These are phyloP conservation scores for Pyricularia sp. DNA, from an alignment of 2,329 filamentous ascomycete species.

Conservation along the genomic window DNA sequence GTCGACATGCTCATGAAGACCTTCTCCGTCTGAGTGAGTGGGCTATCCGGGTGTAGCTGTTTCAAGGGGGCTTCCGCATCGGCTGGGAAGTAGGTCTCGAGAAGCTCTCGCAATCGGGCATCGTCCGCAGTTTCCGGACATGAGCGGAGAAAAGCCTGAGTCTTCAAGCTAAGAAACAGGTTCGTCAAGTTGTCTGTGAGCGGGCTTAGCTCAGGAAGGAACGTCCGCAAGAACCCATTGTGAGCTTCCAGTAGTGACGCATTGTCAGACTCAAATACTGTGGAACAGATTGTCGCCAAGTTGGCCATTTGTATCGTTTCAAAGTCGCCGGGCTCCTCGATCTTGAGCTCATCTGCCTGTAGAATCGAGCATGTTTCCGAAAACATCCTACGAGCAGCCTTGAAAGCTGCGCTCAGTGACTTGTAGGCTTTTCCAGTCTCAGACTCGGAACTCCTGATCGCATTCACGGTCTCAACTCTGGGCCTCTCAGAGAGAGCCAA, in stretches of 20 bases:
- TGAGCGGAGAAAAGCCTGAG: constrained; percentile 41
- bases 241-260: constrained; percentile 31
- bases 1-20: constrained; percentile 31
- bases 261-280: constrained; percentile 27
- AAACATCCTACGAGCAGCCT: constrained; percentile 22
- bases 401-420: constrained; percentile 22
- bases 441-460: constrained; percentile 19
- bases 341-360: constrained; percentile 26
- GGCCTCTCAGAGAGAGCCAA: constrained; percentile 24
- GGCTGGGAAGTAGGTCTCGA: constrained; percentile 46
- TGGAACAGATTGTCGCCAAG: constrained; percentile 34
- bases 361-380: constrained; percentile 21
- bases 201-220: constrained; percentile 26
- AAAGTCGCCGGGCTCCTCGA: constrained; percentile 25
- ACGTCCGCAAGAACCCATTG: constrained; percentile 34
- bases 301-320: constrained; percentile 37
- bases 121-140: constrained; percentile 40
- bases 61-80: constrained; percentile 42
- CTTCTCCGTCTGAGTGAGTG: constrained; percentile 11
- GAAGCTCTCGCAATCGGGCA: constrained; percentile 37
- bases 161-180: constrained; percentile 37
- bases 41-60: constrained; percentile 23
- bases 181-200: constrained; percentile 31
- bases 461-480: constrained; percentile 17
- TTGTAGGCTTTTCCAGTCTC: constrained; percentile 25